These are phyloP conservation scores for Pestalotiopsis sp. DNA, from an alignment of 2,329 filamentous ascomycete genomes.

Conservation along the genomic window DNA sequence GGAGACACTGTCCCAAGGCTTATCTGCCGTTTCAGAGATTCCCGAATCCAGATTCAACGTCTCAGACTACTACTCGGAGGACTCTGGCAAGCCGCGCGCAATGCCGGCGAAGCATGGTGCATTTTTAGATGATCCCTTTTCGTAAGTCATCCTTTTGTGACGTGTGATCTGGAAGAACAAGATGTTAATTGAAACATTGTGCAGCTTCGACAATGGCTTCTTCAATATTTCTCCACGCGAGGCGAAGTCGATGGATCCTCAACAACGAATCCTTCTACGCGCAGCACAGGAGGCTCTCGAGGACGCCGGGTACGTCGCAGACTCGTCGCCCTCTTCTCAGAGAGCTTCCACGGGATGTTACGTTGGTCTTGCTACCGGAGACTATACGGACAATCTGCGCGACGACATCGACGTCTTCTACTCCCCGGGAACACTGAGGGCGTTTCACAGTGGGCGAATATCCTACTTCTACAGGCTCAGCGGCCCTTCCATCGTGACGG, in stretches of 20 bases:
- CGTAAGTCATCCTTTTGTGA: constrained; percentile 8
- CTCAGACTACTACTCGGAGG: constrained; percentile 10
- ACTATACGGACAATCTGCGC: constrained; percentile 26
- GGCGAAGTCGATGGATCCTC: constrained; percentile 30
- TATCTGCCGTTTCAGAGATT: constrained; percentile 13
- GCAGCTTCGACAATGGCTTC: constrained; percentile 28
- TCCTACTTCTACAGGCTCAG: constrained; percentile 39
- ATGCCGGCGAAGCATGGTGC: constrained; percentile 14
- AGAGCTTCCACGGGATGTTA: constrained; percentile 28
- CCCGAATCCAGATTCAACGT: constrained; percentile 12
- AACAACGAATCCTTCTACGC: constrained; percentile 29
- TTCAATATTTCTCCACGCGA: constrained; percentile 31
- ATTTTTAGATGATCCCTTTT: constrained; percentile 14
- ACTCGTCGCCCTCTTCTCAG: constrained; percentile 15
- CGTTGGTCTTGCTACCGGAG: constrained; percentile 24
- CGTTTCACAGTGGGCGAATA: constrained; percentile 36
- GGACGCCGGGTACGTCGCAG: constrained; percentile 20
- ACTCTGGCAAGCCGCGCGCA: constrained; percentile 10
- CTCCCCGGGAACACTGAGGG: constrained; percentile 30
- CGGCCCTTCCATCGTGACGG: constrained; percentile 35
- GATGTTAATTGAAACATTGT: constrained; percentile 15
- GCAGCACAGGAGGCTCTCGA: constrained; percentile 22
- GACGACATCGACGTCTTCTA: constrained; percentile 29
- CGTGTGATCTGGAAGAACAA: constrained; percentile 9
- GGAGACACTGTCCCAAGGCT: constrained; percentile 12